Percentiles rank a stretch among this genome's conserved stretches.
Evolutionary conservation across 2,329 filamentous ascomycete genomes (phyloP).

Genomic region (Diplodia mutila): DNA sequence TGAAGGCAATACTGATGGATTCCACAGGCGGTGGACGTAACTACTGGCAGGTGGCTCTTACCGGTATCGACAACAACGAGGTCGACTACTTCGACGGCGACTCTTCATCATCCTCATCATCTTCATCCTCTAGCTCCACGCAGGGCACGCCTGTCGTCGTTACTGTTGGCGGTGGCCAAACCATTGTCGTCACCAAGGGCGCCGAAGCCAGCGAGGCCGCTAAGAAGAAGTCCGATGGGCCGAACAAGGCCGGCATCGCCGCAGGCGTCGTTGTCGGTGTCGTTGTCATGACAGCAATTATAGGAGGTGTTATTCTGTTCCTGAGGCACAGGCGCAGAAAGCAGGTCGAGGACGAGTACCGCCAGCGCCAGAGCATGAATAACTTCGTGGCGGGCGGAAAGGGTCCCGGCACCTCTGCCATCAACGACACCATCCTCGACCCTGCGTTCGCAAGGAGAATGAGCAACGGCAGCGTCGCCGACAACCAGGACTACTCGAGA

Average conservation of each 20-base stretch:
- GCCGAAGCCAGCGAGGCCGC: conserved; percentile 50
- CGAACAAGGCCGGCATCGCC: conserved; percentile 83
- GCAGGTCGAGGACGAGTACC: conserved; percentile 82
- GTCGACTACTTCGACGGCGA: conserved; percentile 40
- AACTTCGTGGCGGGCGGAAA: conserved; percentile 68
- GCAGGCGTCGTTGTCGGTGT: conserved; percentile 87
- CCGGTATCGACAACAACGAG: conserved; percentile 49
- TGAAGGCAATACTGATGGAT: conserved; percentile 36
- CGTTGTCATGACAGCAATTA: conserved; percentile 66
- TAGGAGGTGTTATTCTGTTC: conserved; percentile 73
- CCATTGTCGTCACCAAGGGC: conserved; percentile 38
- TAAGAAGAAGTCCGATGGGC: conserved; percentile 37
- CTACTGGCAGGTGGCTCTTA: conserved; percentile 57
- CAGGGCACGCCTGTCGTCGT: conserved; percentile 32
- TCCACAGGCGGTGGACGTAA: conserved; percentile 60
- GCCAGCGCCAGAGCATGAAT: conserved; percentile 73
- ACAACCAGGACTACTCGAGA: conserved; percentile 95
- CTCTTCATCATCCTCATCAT: conserved; percentile 32
- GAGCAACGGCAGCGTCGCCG: conserved; percentile 94
- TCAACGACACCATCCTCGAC: conserved; percentile 83
- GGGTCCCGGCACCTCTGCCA: conserved; percentile 64
- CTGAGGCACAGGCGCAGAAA: conserved; percentile 75
- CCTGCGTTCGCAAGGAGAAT: conserved; percentile 80
- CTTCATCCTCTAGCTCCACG: conserved; percentile 17
- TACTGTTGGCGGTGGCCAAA: conserved; percentile 38